Evolutionary conservation across 164 flowering plant species (phyloP), one percentile per base, ranked within the genome.

Genomic region (grape (Vitis vinifera)): DNA sequence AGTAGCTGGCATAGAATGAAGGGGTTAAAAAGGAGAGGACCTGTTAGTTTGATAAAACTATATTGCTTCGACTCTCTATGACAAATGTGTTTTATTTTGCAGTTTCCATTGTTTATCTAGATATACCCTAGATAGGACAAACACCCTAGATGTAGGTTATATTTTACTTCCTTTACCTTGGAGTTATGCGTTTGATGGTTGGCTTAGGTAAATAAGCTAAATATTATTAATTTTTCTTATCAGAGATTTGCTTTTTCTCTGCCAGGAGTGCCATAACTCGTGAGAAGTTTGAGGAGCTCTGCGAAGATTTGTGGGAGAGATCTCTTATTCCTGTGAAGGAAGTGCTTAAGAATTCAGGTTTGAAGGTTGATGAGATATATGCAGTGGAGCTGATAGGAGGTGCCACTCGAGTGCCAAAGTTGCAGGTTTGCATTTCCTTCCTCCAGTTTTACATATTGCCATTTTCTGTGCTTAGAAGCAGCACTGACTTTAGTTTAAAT

Each of bases 361-460:
- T 93, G 68, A 87, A 84, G 71, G 61, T 79, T 60, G 88, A 84
- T 60, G 97, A 93, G 29, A 74, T 96, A 59, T 86, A 88, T 84
- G 97, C 97, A 48, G 91, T 96, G 62, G 99, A 96, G 80, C 69
- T 96, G 73, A 93, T 96, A 68, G 99, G 99, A 67, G 98, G 99
- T 64, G 97, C 94, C 63, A 93, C 99, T 17, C 88, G 98, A 16
- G 97, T 96, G 59, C 99, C 99, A 59, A 96, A 92, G 78, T 86
- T 96, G 82, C 98, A 96, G 97, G 99, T 94, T 55, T 63, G 62
- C 66, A 55, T 51, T 66, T 13, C 16, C 47, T 71, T 63, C 51
- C 17, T 56, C 51, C 7, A 37, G 44, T 37, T 37, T 16, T 37
- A 61, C 50, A 13, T 30, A 13, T 10, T 44, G 49, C 15, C 64